A percentile compares a stretch with the other conserved stretches of the same genome.
Conservation (phyloP, 164 flowering plant species). For the Chimonanthus praecox region DNA sequence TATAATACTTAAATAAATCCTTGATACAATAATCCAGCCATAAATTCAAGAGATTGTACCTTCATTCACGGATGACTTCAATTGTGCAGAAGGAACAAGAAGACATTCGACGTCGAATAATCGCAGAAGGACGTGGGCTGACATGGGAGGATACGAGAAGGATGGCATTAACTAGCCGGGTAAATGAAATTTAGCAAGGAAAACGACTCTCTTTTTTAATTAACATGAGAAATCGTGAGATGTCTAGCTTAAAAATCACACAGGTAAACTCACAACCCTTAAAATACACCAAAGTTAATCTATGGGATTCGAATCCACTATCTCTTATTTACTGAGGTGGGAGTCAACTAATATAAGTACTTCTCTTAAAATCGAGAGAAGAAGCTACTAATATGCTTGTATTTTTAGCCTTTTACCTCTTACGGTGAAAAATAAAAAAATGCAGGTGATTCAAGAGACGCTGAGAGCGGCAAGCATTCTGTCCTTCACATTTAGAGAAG, state of each 20-base stretch:
- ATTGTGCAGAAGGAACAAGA: conserved; percentile 70
- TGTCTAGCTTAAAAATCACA: no score
- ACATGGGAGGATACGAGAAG: conserved; percentile 72
- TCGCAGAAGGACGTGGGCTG: conserved; percentile 42
- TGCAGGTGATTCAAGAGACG: conserved; percentile 79
- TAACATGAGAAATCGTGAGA: neutral
- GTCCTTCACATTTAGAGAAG: conserved; percentile 89
- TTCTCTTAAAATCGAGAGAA: neutral
- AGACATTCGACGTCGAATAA: conserved; percentile 29
- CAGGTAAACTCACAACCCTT: no score
- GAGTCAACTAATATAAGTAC: no score
- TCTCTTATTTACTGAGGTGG: no score
- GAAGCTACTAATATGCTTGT: neutral
- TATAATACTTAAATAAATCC: no score
- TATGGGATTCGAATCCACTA: no score
- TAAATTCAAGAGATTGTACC: neutral
- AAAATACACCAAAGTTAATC: no score
- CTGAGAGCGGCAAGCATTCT: conserved; percentile 63
- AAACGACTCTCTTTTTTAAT: no score
- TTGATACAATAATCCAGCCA: neutral
- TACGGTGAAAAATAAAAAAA: neutral
- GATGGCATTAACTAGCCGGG: conserved; percentile 72
- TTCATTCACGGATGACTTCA: neutral
- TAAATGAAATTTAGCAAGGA: conserved; percentile 13
- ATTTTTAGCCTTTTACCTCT: no score